A percentile compares a stretch with the other conserved stretches of the same genome.
phyloP scores from a whole-genome alignment of 2,329 filamentous ascomycete genomes.

The Cladosporium colombiae region DNA sequence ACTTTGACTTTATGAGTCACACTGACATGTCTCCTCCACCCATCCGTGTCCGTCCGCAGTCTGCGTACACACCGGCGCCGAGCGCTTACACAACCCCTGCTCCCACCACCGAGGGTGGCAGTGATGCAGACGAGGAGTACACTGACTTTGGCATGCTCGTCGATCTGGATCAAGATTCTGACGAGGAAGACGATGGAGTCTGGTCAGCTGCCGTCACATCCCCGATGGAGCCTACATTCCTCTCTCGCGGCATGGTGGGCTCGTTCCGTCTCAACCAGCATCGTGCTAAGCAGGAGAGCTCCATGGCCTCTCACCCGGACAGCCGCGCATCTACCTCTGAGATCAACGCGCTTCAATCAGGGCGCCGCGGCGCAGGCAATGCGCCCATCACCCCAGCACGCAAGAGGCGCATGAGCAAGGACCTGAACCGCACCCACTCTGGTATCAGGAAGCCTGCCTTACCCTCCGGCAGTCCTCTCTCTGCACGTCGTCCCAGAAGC shows the following conservation, averaged over 20 bases:
- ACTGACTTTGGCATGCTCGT: slow-evolving; percentile 19
- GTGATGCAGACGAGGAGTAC: slow-evolving; percentile 19
- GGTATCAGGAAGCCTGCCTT: slow-evolving; percentile 32
- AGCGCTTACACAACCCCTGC: slow-evolving; percentile 15
- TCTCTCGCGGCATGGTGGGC: slow-evolving; percentile 65
- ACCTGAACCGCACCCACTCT: slow-evolving; percentile 29
- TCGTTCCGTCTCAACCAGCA: slow-evolving; percentile 68
- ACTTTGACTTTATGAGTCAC: slow-evolving; percentile 26
- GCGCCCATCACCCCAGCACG: slow-evolving; percentile 69
- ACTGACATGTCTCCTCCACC: slow-evolving; percentile 51
- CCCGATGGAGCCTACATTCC: slow-evolving; percentile 44
- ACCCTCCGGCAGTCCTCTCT: slow-evolving; percentile 24
- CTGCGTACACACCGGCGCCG: not conserved
- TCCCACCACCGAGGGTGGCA: slow-evolving; percentile 12
- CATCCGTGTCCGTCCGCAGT: not conserved
- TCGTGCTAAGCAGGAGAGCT: slow-evolving; percentile 52
- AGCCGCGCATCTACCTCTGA: slow-evolving; percentile 63
- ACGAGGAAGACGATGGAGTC: slow-evolving; percentile 48
- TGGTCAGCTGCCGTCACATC: slow-evolving; percentile 17
- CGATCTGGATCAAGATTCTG: slow-evolving; percentile 39
- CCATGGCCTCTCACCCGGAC: slow-evolving; percentile 60
- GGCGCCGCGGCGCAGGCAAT: slow-evolving; percentile 64
- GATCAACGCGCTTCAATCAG: slow-evolving; percentile 64
- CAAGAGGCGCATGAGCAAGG: slow-evolving; percentile 42
- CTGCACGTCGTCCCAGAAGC: slow-evolving; percentile 25